phyloP scores from a whole-genome alignment of 441 rosid species.

The Syzygium syzygioides region DNA sequence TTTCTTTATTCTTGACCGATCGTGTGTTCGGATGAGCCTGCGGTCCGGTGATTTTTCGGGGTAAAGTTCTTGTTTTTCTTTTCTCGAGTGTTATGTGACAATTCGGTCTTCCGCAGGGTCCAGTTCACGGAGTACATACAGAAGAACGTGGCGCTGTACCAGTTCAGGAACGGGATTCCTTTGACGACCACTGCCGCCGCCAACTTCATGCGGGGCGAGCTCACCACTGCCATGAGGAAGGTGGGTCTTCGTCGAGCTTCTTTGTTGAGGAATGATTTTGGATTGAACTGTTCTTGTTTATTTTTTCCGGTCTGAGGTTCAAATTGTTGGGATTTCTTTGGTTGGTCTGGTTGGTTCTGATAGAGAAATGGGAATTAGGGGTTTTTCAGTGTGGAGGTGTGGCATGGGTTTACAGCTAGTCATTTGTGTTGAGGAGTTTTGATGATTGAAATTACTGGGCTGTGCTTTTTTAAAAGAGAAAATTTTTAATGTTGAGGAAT shows the following conservation, averaged over 20 bases:
- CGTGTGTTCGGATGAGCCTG: background rate
- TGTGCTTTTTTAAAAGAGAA: too few relatives aligned
- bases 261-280: background rate
- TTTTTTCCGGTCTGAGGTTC: background rate
- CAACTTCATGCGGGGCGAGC: conserved; percentile 87
- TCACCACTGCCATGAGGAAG: conserved; percentile 92
- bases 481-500: too few relatives aligned
- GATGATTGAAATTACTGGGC: too few relatives aligned
- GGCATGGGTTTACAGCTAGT: too few relatives aligned
- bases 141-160: conserved; percentile 89
- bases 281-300: background rate
- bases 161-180: conserved; percentile 89
- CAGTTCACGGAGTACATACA: conserved; percentile 89
- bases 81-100: background rate
- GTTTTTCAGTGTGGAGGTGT: too few relatives aligned
- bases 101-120: conserved; percentile 29
- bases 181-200: conserved; percentile 88
- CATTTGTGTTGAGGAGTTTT: too few relatives aligned
- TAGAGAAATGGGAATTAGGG: background rate
- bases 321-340: background rate
- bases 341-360: too few relatives aligned
- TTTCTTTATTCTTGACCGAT: background rate
- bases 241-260: conserved; percentile 19
- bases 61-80: background rate
- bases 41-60: background rate